These are phyloP conservation scores for Corynespora cassiicola DNA, from an alignment of 2,329 filamentous ascomycete genomes.

Conservation along the genomic window DNA sequence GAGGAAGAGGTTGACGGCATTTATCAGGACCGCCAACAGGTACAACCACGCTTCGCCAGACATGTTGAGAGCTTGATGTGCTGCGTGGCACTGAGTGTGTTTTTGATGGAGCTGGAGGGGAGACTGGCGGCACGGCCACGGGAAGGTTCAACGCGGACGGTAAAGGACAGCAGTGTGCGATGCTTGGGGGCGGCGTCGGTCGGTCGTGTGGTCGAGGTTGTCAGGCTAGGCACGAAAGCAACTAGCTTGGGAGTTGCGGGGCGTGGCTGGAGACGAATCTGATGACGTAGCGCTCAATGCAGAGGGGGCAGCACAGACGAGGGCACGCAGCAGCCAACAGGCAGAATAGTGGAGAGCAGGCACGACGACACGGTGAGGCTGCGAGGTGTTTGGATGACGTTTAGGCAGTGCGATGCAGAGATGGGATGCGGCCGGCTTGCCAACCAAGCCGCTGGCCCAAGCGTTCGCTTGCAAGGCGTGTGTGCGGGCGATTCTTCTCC, in stretches of 20 bases:
- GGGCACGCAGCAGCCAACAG: conserved; percentile 2
- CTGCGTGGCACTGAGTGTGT: conserved; percentile 24
- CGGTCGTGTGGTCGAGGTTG: conserved; percentile 42
- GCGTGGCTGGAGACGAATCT: conserved; percentile 20
- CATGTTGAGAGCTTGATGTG: conserved; percentile 65
- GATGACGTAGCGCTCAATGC: conserved; percentile 30
- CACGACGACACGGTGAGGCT: conserved; percentile 20
- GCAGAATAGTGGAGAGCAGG: conserved; percentile 8
- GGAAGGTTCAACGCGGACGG: conserved; percentile 18
- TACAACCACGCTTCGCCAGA: conserved; percentile 99
- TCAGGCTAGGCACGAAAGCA: conserved; percentile 40
- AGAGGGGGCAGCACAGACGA: conserved; percentile 8
- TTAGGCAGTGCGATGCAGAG: conserved; percentile 12
- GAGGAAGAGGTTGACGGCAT: conserved; percentile 99
- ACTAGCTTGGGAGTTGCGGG: conserved; percentile 38
- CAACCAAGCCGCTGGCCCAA: conserved; percentile 10
- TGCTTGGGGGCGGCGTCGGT: conserved; percentile 30
- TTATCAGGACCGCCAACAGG: conserved; percentile 96
- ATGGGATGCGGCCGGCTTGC: conserved; percentile 4
- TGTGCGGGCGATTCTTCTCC: neutral
- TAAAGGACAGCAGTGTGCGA: conserved; percentile 16
- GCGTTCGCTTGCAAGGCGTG: neutral
- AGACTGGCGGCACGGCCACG: conserved; percentile 16
- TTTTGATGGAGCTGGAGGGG: conserved; percentile 11
- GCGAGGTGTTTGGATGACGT: conserved; percentile 43